Conservation (phyloP, 2,329 filamentous ascomycete species). For the Fusarium udum region DNA sequence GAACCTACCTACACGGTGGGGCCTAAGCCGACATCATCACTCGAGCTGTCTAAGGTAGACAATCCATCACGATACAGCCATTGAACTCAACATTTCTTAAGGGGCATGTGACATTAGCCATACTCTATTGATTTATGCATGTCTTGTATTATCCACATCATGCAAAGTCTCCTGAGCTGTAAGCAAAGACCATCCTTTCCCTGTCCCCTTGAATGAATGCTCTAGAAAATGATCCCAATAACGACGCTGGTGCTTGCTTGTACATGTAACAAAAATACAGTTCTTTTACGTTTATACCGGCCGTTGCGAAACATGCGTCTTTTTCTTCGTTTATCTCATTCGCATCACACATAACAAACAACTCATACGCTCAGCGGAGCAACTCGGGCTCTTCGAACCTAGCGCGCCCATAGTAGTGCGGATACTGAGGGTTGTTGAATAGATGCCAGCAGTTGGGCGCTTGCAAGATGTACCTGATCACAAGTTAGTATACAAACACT, state of each 20-base stretch:
- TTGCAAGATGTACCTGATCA: slow-evolving; percentile 72
- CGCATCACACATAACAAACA: neutral
- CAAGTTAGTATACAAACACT: slow-evolving; percentile 10
- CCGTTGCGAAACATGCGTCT: neutral
- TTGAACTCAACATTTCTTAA: neutral
- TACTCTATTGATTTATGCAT: slow-evolving; percentile 7
- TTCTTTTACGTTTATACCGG: slow-evolving; percentile 6
- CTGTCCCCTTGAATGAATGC: slow-evolving; percentile 17
- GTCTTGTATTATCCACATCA: slow-evolving; percentile 6
- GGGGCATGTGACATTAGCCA: neutral
- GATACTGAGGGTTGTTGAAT: slow-evolving; percentile 60
- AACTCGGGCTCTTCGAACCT: slow-evolving; percentile 53
- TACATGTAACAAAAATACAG: slow-evolving; percentile 21
- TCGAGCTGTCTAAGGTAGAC: neutral
- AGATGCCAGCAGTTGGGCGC: slow-evolving; percentile 81
- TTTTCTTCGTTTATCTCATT: slow-evolving; percentile 1
- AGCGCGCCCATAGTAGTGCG: slow-evolving; percentile 49
- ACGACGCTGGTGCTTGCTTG: slow-evolving; percentile 24
- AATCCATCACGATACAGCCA: neutral
- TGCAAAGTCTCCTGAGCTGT: neutral
- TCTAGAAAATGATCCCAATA: slow-evolving; percentile 1
- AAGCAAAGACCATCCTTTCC: neutral
- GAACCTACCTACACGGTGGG: neutral
- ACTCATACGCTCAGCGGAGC: slow-evolving; percentile 27
- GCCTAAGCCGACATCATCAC: neutral